Evolutionary conservation across 78 protist genomes (phyloP), one percentile per base, ranked within the genome.

Genomic region (Tieghemostelium lacteum): DNA sequence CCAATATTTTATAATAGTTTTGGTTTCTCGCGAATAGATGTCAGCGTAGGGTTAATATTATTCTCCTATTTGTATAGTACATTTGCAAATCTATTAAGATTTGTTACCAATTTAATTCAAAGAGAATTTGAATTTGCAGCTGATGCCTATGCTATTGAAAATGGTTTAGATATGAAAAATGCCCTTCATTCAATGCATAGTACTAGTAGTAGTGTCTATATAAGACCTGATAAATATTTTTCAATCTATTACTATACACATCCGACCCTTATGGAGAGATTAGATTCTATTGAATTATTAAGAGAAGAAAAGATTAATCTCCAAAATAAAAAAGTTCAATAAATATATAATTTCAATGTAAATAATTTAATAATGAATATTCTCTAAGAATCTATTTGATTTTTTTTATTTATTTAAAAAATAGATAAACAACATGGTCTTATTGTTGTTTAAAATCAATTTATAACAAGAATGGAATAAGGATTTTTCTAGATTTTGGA

Each of bases 391-490:
- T 37, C 12, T 36, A 50, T n/a, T n/a, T n/a, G n/a, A n/a, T 61
- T 61, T 2, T 61, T 14, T 3, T 37, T 10, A 34, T 22, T 64
- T 22, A 8, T 22, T 34, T 33, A 26, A 7, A 62, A 26, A 8
- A 0, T n/a, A n/a, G n/a, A n/a, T n/a, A n/a, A n/a, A n/a, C n/a
- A n/a, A n/a, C n/a, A n/a, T n/a, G n/a, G n/a, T n/a, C n/a, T n/a
- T n/a, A n/a, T n/a, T n/a, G n/a, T n/a, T n/a, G n/a, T n/a, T n/a
- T n/a, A 31, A 16, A 19, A 36, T 72, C 39, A 61, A 6, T 65
- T 86, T 87, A 88, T 36, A 75, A 55, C 16, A 96, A 17, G 86
- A 92, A 94, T 45, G 98, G 98, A 45, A 96, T 22, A 54, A 96
- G 42, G 10, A 73, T 62, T 73, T 88, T 93, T 77, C 96, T 86